phyloP scores from a whole-genome alignment of 768 basidiomycete species.

The Mrakia gelida region DNA sequence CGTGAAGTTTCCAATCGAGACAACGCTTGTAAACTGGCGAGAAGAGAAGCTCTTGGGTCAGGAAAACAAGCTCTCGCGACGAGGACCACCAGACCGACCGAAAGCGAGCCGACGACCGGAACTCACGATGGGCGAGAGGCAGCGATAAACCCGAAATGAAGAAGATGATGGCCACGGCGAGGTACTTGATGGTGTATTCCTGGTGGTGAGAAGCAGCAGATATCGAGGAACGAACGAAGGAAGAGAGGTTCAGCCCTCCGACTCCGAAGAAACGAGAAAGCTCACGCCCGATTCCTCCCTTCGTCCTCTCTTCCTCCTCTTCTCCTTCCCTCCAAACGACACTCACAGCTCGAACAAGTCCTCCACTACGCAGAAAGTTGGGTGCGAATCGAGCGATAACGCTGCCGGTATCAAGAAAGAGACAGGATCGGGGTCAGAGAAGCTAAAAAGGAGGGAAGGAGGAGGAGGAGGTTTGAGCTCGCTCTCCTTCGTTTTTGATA shows the following conservation, averaged over 20 bases:
- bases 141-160: constrained; percentile 40
- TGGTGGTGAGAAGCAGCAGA: not conserved
- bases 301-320: not conserved
- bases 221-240: not conserved
- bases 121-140: constrained; percentile 33
- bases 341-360: constrained; percentile 35
- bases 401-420: not conserved
- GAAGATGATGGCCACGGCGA: constrained; percentile 41
- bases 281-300: not conserved
- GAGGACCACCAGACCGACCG: not conserved
- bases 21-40: constrained; percentile 31
- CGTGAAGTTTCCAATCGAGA: constrained; percentile 39
- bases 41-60: not conserved
- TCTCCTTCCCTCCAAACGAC: not conserved
- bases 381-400: constrained; percentile 39
- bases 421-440: not conserved
- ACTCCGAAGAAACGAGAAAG: not conserved
- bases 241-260: not conserved
- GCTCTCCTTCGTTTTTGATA: not conserved
- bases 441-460: no score
- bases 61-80: not conserved
- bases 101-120: not conserved
- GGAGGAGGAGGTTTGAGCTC: not conserved
- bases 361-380: constrained; percentile 39
- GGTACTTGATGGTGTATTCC: constrained; percentile 40